Percentiles rank a stretch among this genome's conserved stretches.
phyloP scores from a whole-genome alignment of 352 stramenopile genomes.

The Phytophthora ramorum region DNA sequence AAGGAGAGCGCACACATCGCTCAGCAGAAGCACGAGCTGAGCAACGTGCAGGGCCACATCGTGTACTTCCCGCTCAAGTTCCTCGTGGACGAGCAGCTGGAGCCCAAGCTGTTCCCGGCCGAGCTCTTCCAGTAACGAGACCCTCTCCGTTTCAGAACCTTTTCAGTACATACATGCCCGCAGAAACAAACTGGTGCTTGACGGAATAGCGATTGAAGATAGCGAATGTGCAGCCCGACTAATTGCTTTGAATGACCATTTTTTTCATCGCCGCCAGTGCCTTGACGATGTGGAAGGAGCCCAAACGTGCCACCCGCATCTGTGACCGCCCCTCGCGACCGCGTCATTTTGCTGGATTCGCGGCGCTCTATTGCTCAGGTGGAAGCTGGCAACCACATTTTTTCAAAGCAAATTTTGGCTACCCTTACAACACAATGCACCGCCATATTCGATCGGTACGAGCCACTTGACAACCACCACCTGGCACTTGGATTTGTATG shows the following conservation, averaged over 20 bases:
- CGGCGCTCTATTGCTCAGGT: too few relatives aligned
- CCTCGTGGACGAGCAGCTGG: conserved; percentile 75
- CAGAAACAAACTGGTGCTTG: background rate
- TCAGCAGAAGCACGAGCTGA: conserved; percentile 69
- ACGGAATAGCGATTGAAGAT: conserved; percentile 15
- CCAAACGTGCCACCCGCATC: conserved; percentile 6
- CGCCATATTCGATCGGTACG: background rate
- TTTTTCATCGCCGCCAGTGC: conserved; percentile 1
- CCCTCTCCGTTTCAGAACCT: background rate
- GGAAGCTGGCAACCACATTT: too few relatives aligned
- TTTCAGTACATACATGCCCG: conserved; percentile 2
- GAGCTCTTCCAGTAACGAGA: conserved; percentile 80
- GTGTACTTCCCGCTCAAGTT: conserved; percentile 91
- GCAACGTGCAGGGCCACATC: conserved; percentile 77
- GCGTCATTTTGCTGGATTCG: too few relatives aligned
- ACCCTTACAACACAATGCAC: background rate
- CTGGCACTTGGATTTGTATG: background rate
- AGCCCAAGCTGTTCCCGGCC: conserved; percentile 80
- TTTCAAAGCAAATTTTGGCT: background rate
- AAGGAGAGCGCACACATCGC: conserved; percentile 70
- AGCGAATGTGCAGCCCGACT: background rate
- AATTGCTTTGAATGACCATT: conserved; percentile 4
- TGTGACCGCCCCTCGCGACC: conserved; percentile 5
- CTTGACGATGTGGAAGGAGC: too few relatives aligned
- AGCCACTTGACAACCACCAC: background rate